phyloP scores from a whole-genome alignment of 371 early-diverging fungal genomes.

The Rhizopus arrhizus region DNA sequence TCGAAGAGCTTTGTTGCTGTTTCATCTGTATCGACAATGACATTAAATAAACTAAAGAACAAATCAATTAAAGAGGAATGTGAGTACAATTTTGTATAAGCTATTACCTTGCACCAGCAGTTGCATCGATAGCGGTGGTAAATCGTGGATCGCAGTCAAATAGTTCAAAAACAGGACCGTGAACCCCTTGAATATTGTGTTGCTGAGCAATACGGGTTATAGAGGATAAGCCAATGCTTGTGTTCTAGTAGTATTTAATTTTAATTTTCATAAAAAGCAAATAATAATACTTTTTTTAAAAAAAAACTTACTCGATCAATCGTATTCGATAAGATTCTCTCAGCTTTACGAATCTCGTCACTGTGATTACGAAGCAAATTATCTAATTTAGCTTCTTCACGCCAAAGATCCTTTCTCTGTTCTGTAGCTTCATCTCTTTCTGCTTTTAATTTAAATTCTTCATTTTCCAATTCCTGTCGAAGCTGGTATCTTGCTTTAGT shows the following conservation, averaged over 20 bases:
- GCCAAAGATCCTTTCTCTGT: constrained; percentile 85
- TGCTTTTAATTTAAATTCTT: constrained; percentile 28
- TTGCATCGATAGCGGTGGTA: constrained; percentile 87
- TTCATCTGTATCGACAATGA: constrained; percentile 95
- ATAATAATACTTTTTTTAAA: neutral
- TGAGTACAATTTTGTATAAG: neutral
- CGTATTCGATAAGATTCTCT: constrained; percentile 69
- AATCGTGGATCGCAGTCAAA: constrained; percentile 87
- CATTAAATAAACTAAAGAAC: constrained; percentile 83
- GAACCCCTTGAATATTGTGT: constrained; percentile 72
- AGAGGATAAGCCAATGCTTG: constrained; percentile 73
- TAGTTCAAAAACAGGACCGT: constrained; percentile 92
- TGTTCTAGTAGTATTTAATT: constrained; percentile 41
- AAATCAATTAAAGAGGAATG: neutral
- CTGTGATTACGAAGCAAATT: constrained; percentile 65
- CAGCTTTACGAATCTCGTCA: constrained; percentile 78
- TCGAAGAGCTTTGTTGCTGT: constrained; percentile 84
- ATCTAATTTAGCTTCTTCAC: constrained; percentile 82
- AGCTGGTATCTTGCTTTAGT: constrained; percentile 41
- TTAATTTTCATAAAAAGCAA: neutral
- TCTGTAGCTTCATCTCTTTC: constrained; percentile 72
- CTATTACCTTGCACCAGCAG: constrained; percentile 77
- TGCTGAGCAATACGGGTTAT: constrained; percentile 68
- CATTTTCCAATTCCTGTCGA: constrained; percentile 34
- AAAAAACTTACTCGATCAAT: constrained; percentile 71